Base-by-base conservation (phyloP, 768 basidiomycete genomes). In the Albatrellus ellisii region DNA sequence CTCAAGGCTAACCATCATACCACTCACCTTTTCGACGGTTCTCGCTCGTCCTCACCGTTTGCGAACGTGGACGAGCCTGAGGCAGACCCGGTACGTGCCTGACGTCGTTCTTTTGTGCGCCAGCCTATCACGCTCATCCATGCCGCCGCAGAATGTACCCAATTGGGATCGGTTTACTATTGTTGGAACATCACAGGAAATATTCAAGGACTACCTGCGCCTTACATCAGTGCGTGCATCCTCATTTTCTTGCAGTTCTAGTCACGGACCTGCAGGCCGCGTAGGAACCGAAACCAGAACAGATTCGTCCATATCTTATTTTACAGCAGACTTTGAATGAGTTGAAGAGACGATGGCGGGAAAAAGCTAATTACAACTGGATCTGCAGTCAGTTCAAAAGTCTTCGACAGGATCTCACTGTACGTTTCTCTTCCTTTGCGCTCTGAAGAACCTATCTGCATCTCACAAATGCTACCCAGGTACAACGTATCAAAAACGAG, bases 301-400 rank as follows among this genome's bases (percentile, higher is more conserved):
- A 84, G 54, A 94, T 99, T 52, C 80, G 95, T 33, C 95, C 95
- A 21, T 81, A 88, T 50, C 59, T 70, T 41, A 67, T 98, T 26
- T 72, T 99, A 25, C 76, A 84, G 59, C 73, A 81, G 60, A 95
- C 95, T 6, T 71, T 98, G 35, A 60, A 71, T 34, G 79, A 90
- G 53, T 71, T 99, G 38, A 98, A 95, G 63, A 70, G 69, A 41
- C 81, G 81, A 45, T 98, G 94, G 90, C 72, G 77, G 52, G 72
- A 82, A 50, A 86, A 84, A 49, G 55, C 59, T 26, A 70, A 70
- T 56, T 95, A 97, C 55, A 63, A 72, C 43, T 99, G 89, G 80
- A 88, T 97, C 56, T 91, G 94, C 58, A 95, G 85, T 55, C 95
- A 99, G 61, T 89, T 99, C 66, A 98, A 99, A 69, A 90, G 86